A percentile compares a stretch with the other conserved stretches of the same genome.
Evolutionary conservation across 2,329 filamentous ascomycete species (phyloP).

Genomic region (Penicillium sp.): DNA sequence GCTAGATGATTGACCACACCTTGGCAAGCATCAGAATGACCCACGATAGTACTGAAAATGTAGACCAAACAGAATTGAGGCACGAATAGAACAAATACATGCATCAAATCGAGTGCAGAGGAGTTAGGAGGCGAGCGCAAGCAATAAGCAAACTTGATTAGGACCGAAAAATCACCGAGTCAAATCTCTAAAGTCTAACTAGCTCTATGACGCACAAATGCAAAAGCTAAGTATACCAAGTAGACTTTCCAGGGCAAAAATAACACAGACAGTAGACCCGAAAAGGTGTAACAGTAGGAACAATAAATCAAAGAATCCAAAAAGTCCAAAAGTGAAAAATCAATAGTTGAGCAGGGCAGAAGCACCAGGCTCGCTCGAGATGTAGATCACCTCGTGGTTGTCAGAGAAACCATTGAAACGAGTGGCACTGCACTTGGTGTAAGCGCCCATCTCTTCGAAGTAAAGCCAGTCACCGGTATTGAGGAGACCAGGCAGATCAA

Average conservation of each 20-base stretch:
- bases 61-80: not conserved
- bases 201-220: not conserved
- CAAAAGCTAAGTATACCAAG: not conserved
- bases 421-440: constrained; percentile 97
- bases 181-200: not conserved
- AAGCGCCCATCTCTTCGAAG: constrained; percentile 98
- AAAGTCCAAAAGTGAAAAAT: not conserved
- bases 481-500: constrained; percentile 72
- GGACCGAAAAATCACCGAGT: not conserved
- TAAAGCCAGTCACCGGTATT: constrained; percentile 98
- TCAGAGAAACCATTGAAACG: constrained; percentile 97
- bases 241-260: not conserved
- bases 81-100: not conserved
- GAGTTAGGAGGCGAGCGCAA: not conserved
- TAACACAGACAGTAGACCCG: not conserved
- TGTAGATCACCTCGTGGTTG: constrained; percentile 87
- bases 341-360: constrained; percentile 64
- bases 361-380: constrained; percentile 90
- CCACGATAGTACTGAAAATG: not conserved
- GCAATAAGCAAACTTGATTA: not conserved
- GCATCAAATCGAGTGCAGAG: not conserved
- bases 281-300: not conserved
- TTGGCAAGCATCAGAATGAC: not conserved
- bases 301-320: not conserved
- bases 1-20: not conserved